phyloP scores from a whole-genome alignment of 2,329 filamentous ascomycete genomes.

The Coleophoma crateriformis region DNA sequence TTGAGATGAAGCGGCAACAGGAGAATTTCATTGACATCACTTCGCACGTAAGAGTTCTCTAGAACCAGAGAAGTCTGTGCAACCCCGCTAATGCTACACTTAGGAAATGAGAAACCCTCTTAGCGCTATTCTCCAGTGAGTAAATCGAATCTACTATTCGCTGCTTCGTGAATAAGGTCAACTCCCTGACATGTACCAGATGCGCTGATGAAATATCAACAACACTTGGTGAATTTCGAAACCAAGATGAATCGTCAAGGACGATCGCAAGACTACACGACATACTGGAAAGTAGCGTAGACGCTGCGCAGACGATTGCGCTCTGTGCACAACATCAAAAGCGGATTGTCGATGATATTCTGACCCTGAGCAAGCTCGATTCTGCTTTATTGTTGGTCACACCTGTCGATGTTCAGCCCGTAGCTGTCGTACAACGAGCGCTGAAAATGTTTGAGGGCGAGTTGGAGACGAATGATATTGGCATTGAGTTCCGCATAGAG shows the following conservation, averaged over 20 bases:
- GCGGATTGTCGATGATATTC: conserved; percentile 62
- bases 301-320: conserved; percentile 77
- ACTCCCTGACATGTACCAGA: background rate
- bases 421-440: conserved; percentile 60
- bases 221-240: conserved; percentile 27
- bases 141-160: background rate
- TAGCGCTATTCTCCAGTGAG: conserved; percentile 60
- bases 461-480: conserved; percentile 64
- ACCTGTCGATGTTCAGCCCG: conserved; percentile 63
- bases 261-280: conserved; percentile 35
- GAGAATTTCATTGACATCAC: conserved; percentile 72
- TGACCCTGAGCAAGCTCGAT: conserved; percentile 65
- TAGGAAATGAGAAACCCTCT: conserved; percentile 67
- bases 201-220: conserved; percentile 67
- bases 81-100: too few species aligned
- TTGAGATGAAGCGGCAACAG: conserved; percentile 70
- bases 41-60: conserved; percentile 40
- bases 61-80: too few species aligned
- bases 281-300: conserved; percentile 52
- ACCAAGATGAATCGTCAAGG: conserved; percentile 9
- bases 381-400: conserved; percentile 66
- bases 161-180: background rate
- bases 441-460: conserved; percentile 79
- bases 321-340: conserved; percentile 75
- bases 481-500: conserved; percentile 63